These are phyloP conservation scores for Tulasnella sp. DNA, from an alignment of 768 basidiomycete species.

Conservation along the genomic window DNA sequence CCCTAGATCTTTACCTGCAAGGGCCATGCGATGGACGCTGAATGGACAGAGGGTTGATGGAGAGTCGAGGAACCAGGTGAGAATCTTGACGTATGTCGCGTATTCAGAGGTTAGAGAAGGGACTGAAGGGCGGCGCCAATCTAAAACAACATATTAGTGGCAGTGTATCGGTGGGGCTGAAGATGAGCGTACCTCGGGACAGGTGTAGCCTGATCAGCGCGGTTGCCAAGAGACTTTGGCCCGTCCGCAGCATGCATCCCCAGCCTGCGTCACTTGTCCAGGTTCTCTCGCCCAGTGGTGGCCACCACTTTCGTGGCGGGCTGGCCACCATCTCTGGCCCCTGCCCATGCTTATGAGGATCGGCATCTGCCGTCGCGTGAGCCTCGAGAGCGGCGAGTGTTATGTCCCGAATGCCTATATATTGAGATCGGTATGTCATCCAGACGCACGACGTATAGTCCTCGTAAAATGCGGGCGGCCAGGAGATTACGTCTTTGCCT, in stretches of 20 bases:
- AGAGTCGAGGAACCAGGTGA: constrained; percentile 93
- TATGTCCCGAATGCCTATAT: constrained; percentile 64
- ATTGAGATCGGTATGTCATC: constrained; percentile 87
- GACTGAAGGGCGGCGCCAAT: constrained; percentile 71
- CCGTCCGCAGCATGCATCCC: constrained; percentile 88
- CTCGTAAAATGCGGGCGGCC: constrained; percentile 74
- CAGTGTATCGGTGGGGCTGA: not conserved
- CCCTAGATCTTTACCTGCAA: constrained; percentile 88
- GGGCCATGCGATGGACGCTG: constrained; percentile 90
- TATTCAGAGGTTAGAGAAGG: constrained; percentile 51
- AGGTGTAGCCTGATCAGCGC: constrained; percentile 66
- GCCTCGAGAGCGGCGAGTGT: constrained; percentile 33
- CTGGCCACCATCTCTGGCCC: constrained; percentile 24
- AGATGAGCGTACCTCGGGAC: constrained; percentile 46
- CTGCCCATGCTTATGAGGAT: constrained; percentile 17
- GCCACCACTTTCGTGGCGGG: constrained; percentile 51
- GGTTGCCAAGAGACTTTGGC: constrained; percentile 74
- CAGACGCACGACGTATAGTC: constrained; percentile 85
- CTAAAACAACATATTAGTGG: constrained; percentile 30
- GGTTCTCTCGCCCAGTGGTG: constrained; percentile 53
- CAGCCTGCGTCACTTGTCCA: constrained; percentile 81
- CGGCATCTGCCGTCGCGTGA: constrained; percentile 22
- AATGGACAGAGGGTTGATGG: constrained; percentile 79
- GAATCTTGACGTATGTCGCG: constrained; percentile 78
- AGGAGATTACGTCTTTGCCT: constrained; percentile 39